A percentile compares a stretch with the other conserved stretches of the same genome.
These are phyloP conservation scores for Hordeum pubiflorum DNA, from an alignment of 202 grass and related monocot species.

Conservation along the genomic window DNA sequence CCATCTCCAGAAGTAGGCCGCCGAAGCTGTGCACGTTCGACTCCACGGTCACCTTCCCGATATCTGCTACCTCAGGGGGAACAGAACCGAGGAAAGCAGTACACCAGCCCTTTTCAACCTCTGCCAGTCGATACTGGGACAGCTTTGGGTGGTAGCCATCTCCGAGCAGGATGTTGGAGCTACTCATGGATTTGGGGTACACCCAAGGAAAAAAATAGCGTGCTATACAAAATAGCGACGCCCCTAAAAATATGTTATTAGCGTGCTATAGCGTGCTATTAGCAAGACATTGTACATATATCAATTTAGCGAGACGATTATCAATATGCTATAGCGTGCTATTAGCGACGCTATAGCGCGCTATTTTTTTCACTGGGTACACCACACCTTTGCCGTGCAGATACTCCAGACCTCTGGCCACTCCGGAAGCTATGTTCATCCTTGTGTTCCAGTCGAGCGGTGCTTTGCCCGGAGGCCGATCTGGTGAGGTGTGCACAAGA, in stretches of 20 bases:
- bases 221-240: too few relatives aligned
- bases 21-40: slow-evolving; percentile 54
- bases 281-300: too few relatives aligned
- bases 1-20: slow-evolving; percentile 49
- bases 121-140: not conserved
- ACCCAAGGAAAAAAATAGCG: too few relatives aligned
- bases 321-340: too few relatives aligned
- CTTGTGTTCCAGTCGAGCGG: not conserved
- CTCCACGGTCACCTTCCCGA: not conserved
- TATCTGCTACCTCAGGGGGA: too few relatives aligned
- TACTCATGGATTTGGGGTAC: not conserved
- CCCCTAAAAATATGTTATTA: too few relatives aligned
- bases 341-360: too few relatives aligned
- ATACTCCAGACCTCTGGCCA: not conserved
- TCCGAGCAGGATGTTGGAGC: not conserved
- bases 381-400: not conserved
- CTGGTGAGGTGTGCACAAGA: not conserved
- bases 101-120: not conserved
- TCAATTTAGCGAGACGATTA: too few relatives aligned
- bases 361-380: too few relatives aligned
- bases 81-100: too few relatives aligned
- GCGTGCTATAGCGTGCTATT: too few relatives aligned
- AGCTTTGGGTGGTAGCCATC: not conserved
- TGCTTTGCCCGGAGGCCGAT: not conserved
- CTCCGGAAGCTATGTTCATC: not conserved